Evolutionary conservation across 306 rosid genomes (phyloP).

Genomic region (Sicyos baderoa): DNA sequence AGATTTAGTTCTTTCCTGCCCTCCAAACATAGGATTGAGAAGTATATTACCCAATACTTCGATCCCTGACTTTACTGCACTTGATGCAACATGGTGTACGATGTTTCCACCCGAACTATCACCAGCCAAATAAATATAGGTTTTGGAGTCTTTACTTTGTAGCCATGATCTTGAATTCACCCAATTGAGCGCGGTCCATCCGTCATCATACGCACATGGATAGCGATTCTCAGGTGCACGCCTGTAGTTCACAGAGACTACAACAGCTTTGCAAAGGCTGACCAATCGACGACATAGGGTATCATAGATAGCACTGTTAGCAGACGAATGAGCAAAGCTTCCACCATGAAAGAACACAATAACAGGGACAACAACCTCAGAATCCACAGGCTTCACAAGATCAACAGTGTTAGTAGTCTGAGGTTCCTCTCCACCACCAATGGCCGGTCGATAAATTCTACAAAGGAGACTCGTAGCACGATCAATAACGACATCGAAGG

Average conservation of each 20-base stretch:
- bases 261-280: not conserved
- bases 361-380: constrained; percentile 50
- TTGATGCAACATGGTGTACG: not conserved
- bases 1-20: not conserved
- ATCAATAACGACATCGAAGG: not conserved
- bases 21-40: not conserved
- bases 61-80: not conserved
- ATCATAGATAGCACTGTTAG: not conserved
- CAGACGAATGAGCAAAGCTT: not conserved
- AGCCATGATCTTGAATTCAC: constrained; percentile 75
- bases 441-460: not conserved
- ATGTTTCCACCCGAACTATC: constrained; percentile 94
- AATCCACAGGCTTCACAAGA: not conserved
- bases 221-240: not conserved
- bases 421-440: not conserved
- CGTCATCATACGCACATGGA: constrained; percentile 95
- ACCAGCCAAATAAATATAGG: constrained; percentile 62
- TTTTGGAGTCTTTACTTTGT: constrained; percentile 56
- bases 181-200: constrained; percentile 84
- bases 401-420: not conserved
- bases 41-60: not conserved
- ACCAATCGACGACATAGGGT: not conserved
- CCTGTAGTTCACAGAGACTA: not conserved
- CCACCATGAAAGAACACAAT: constrained; percentile 77
- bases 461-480: not conserved